phyloP scores from a whole-genome alignment of 2,329 filamentous ascomycete species.

The Xylogone sp. region DNA sequence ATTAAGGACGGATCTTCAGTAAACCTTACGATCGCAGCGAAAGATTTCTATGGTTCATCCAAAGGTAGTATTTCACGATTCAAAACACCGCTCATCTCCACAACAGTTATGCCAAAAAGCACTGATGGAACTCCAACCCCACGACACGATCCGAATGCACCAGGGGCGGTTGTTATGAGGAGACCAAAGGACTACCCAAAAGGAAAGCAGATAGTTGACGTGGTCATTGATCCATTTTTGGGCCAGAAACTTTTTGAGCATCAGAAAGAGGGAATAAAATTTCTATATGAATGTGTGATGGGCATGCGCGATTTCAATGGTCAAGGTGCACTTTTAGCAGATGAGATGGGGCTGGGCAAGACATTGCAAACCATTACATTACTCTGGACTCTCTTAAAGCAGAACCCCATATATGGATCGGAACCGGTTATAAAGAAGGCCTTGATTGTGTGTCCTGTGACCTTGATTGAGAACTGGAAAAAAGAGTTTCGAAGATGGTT shows the following conservation, averaged over 20 bases:
- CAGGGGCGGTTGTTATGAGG: constrained; percentile 64
- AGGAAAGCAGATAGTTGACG: constrained; percentile 66
- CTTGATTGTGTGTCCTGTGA: constrained; percentile 69
- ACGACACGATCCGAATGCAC: constrained; percentile 59
- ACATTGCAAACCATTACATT: constrained; percentile 69
- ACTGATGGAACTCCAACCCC: constrained; percentile 47
- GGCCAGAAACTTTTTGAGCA: constrained; percentile 61
- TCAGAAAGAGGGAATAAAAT: constrained; percentile 65
- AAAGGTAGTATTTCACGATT: constrained; percentile 43
- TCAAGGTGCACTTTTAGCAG: constrained; percentile 67
- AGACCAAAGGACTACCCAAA: constrained; percentile 50
- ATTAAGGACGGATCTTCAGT: not conserved
- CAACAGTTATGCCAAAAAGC: constrained; percentile 43
- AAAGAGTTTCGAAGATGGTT: constrained; percentile 73
- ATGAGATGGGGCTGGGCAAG: constrained; percentile 75
- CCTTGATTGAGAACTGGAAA: constrained; percentile 69
- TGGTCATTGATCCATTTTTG: constrained; percentile 67
- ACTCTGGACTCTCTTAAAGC: constrained; percentile 69
- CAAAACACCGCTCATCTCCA: constrained; percentile 57
- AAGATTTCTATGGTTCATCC: constrained; percentile 32
- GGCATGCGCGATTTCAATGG: constrained; percentile 63
- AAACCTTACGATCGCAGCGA: constrained; percentile 32
- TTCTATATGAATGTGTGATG: constrained; percentile 75
- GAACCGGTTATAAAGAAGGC: constrained; percentile 64
- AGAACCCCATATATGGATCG: constrained; percentile 60